Base-by-base conservation (phyloP, 495 filamentous ascomycete species). In the Penicillium desertorum region DNA sequence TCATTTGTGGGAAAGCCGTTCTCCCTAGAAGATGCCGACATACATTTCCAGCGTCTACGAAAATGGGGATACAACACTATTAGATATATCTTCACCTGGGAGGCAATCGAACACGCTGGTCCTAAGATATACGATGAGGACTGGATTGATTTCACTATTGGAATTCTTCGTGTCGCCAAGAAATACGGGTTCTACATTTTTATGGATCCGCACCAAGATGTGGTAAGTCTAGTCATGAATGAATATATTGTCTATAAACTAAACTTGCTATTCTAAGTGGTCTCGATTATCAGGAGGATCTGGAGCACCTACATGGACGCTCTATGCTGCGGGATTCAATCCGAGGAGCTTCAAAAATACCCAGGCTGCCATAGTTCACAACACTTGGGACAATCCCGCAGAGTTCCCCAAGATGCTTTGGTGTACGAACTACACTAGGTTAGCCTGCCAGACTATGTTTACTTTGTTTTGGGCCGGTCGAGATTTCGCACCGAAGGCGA, bases 331-430 rank as follows among this genome's bases (percentile, higher is more conserved):
- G 45, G 94, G 94, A 9, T 73, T 98, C 22, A 89, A 98, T 61
- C 94, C 95, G 2, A 79, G 83, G 63, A 82, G 79, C 27, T 97
- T 98, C 64, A 84, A 85, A 44, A 86, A 83, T 20, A 98, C 93
- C 12, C 88, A 96, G 71, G 95, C 92, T 4, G 91, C 95, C 20
- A 79, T 96, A 41, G 93, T 98, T 25, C 94, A 98, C 42, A 98
- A 98, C 64, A 93, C 88, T 0, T 96, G 88, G 63, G 86, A 91
- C n/a, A 81, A 95, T 32, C 90, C 92, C 17, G 85, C 84, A 7
- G 80, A 85, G 4, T 98, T 94, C 65, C 95, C 94, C 4, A 98
- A 98, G 73, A 98, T 98, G 94, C 91, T 96, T 20, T 98, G 94
- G 94, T 90, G 92, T 43, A 98, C 94, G 19, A 98, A 98, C 64